Conservation (phyloP, 768 basidiomycete genomes). For the Suillus bovinus region DNA sequence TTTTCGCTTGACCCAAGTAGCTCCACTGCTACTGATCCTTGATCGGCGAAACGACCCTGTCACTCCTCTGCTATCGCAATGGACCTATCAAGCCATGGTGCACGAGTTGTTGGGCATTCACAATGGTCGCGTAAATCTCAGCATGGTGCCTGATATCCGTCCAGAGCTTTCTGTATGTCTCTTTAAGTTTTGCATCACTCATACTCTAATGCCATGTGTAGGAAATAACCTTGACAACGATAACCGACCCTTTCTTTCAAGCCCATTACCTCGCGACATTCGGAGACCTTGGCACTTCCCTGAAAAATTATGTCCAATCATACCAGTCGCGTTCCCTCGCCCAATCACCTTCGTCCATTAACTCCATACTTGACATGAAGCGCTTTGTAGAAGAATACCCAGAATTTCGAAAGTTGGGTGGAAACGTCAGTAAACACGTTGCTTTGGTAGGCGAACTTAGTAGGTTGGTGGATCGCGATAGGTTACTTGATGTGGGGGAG, state of each 20-base stretch:
- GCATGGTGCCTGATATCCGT: slow-evolving; percentile 79
- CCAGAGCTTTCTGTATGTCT: slow-evolving; percentile 75
- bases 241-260: slow-evolving; percentile 94
- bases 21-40: slow-evolving; percentile 87
- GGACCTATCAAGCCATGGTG: slow-evolving; percentile 99
- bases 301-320: slow-evolving; percentile 91
- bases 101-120: slow-evolving; percentile 93
- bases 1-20: slow-evolving; percentile 84
- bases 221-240: slow-evolving; percentile 93
- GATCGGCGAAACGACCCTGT: slow-evolving; percentile 97
- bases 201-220: slow-evolving; percentile 30
- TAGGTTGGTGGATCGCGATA: slow-evolving; percentile 82
- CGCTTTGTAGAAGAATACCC: slow-evolving; percentile 97
- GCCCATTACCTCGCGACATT: slow-evolving; percentile 90
- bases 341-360: slow-evolving; percentile 77
- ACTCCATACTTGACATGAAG: slow-evolving; percentile 97
- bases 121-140: slow-evolving; percentile 89
- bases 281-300: slow-evolving; percentile 89
- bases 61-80: slow-evolving; percentile 93
- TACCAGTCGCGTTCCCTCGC: slow-evolving; percentile 85
- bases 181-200: slow-evolving; percentile 8
- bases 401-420: slow-evolving; percentile 93
- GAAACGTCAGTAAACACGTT: slow-evolving; percentile 98
- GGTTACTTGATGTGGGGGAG: slow-evolving; percentile 87
- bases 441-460: slow-evolving; percentile 96